These are phyloP conservation scores for Tricholoma flavovirens DNA, from an alignment of 768 basidiomycete species.

Conservation along the genomic window DNA sequence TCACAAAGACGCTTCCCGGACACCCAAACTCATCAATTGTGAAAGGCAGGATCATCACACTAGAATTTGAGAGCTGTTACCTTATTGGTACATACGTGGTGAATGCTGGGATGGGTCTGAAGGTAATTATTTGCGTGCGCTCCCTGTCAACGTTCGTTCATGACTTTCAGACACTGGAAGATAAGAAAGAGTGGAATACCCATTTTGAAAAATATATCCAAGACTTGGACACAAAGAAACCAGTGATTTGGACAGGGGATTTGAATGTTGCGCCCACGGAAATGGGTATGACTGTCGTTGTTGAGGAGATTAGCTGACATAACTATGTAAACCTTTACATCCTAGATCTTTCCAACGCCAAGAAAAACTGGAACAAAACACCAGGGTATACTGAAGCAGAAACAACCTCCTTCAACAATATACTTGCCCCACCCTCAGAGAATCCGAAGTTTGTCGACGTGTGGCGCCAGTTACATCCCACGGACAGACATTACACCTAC, in stretches of 20 bases:
- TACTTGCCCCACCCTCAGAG: slow-evolving; percentile 48
- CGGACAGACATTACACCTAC: slow-evolving; percentile 73
- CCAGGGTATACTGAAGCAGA: slow-evolving; percentile 82
- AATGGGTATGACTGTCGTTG: slow-evolving; percentile 38
- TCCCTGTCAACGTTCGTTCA: not conserved
- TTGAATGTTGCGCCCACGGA: slow-evolving; percentile 82
- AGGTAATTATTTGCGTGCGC: slow-evolving; percentile 37
- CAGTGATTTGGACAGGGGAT: slow-evolving; percentile 87
- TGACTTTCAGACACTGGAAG: slow-evolving; percentile 55
- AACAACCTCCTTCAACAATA: slow-evolving; percentile 65
- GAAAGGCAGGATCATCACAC: slow-evolving; percentile 73
- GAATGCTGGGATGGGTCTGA: slow-evolving; percentile 73
- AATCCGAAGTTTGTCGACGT: slow-evolving; percentile 61
- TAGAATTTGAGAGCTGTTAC: slow-evolving; percentile 71
- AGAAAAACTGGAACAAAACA: slow-evolving; percentile 82
- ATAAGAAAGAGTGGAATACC: slow-evolving; percentile 73
- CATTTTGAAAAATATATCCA: slow-evolving; percentile 74
- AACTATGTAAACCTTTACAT: not conserved
- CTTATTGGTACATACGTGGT: slow-evolving; percentile 79
- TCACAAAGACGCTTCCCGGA: slow-evolving; percentile 64
- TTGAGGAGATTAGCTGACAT: not conserved
- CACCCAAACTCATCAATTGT: slow-evolving; percentile 59
- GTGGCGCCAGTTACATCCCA: slow-evolving; percentile 71
- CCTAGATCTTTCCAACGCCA: slow-evolving; percentile 62
- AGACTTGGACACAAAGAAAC: slow-evolving; percentile 68